A percentile compares a stretch with the other conserved stretches of the same genome.
Evolutionary conservation across 2,329 filamentous ascomycete genomes (phyloP).

Genomic region (Ophidiomyces ophidiicola): DNA sequence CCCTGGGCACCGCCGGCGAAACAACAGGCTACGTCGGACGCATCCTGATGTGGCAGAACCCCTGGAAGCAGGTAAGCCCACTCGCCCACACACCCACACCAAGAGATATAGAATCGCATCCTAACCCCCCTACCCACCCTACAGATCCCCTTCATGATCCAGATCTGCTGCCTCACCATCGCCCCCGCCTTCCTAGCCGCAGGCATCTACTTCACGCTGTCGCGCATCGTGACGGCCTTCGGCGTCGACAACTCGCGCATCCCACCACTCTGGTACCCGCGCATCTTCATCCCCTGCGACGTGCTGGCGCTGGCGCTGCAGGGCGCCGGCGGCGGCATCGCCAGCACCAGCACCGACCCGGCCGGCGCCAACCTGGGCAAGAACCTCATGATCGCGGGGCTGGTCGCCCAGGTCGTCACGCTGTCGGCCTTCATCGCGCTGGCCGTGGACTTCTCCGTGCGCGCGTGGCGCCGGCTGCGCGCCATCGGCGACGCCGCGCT

Average conservation of each 20-base stretch:
- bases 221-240: conserved; percentile 29
- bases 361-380: conserved; percentile 35
- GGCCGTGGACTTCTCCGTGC: conserved; percentile 38
- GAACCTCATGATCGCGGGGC: conserved; percentile 54
- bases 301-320: conserved; percentile 50
- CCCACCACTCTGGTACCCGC: conserved; percentile 24
- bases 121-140: neutral
- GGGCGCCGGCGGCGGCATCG: conserved; percentile 46
- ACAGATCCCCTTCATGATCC: conserved; percentile 23
- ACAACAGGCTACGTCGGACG: conserved; percentile 49
- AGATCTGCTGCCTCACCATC: conserved; percentile 45
- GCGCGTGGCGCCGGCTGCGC: conserved; percentile 13
- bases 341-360: conserved; percentile 32
- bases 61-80: conserved; percentile 20
- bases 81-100: neutral
- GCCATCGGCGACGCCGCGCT: conserved; percentile 10
- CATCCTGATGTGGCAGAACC: conserved; percentile 43
- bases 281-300: conserved; percentile 51
- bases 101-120: neutral
- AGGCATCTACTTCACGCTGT: conserved; percentile 51
- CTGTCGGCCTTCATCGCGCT: conserved; percentile 44
- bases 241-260: conserved; percentile 26
- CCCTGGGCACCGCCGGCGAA: conserved; percentile 44
- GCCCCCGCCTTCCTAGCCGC: conserved; percentile 54
- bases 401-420: conserved; percentile 49